Base-by-base conservation (phyloP, 768 basidiomycete genomes). In the Gymnopilus junonius region DNA sequence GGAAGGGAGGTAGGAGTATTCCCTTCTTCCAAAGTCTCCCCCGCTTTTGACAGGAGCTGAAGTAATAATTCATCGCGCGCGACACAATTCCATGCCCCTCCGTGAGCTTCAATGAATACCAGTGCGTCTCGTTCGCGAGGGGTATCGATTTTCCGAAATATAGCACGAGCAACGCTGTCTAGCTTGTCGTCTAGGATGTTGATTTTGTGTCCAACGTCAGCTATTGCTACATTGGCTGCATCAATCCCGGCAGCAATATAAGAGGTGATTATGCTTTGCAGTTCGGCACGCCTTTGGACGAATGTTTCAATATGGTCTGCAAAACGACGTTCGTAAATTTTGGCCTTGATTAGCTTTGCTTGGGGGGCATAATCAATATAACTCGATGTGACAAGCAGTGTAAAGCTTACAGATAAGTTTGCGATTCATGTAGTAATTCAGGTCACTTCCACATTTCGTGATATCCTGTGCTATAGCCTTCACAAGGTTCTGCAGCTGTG, bases 361-460 rank as follows among this genome's bases (percentile, higher is more conserved):
- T 39, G 15, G 1, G n/a, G 32, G 20, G 10, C 39, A 8, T 12
- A 25, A 29, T 29, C n/a, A n/a, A 6, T 17, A n/a, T 32, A 3
- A 20, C 11, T 35, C 14, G 7, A 29, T 12, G n/a, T 37, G 15
- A 14, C 29, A 54, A n/a, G 12, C 0, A 6, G 15, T 6, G 17
- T 2, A 0, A 45, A 51, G 1, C 48, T 61, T 68, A 62, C 67
- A 31, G 4, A 76, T 72, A 70, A 20, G 76, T 63, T 70, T 65
- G 34, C 77, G 75, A 53, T 78, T 77, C 55, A 71, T 48, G 59
- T 81, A 83, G 3, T 75, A 69, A 45, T 82, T 80, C 64, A 79
- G 77, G 15, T 71, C 73, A 51, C 77, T 76, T 3, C 77, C 78
- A 57, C 79, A 80, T 10, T 64, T 63, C 21, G 71, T 75, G 64